phyloP scores from a whole-genome alignment of 176 grass and related monocot genomes.

The Olyra latifolia region DNA sequence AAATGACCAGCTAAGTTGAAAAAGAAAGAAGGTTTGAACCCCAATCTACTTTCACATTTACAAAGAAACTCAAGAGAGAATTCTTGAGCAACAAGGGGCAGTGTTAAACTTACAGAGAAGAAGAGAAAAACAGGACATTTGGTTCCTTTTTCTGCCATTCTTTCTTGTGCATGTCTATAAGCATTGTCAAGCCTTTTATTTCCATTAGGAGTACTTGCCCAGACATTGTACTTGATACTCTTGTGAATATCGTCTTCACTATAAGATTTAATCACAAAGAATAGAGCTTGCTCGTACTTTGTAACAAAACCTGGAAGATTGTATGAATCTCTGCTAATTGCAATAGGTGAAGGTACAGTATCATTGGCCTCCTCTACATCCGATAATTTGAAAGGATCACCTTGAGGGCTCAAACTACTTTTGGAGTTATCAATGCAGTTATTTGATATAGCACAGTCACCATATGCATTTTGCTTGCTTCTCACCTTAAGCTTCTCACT shows the following conservation, averaged over 20 bases:
- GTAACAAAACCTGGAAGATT: constrained; percentile 74
- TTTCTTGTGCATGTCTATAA: constrained; percentile 77
- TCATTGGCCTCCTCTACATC: constrained; percentile 24
- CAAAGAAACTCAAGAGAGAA: neutral
- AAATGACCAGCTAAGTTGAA: neutral
- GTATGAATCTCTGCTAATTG: constrained; percentile 53
- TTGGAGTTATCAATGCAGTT: constrained; percentile 40
- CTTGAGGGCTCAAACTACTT: constrained; percentile 29
- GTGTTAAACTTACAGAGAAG: constrained; percentile 82
- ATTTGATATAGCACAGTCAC: constrained; percentile 39
- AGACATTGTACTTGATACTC: constrained; percentile 96
- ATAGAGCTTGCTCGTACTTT: constrained; percentile 80
- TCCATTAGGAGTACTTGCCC: constrained; percentile 94
- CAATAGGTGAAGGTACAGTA: constrained; percentile 24
- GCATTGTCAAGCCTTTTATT: constrained; percentile 94
- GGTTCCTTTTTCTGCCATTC: constrained; percentile 58
- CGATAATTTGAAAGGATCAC: constrained; percentile 20
- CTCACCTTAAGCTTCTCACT: constrained; percentile 48
- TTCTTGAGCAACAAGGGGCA: neutral
- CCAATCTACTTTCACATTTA: constrained; percentile 1
- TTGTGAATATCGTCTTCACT: constrained; percentile 98
- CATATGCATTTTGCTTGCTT: constrained; percentile 56
- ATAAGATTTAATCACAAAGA: constrained; percentile 97
- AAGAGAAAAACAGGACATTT: constrained; percentile 83
- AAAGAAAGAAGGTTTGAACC: constrained; percentile 6